A percentile compares a stretch with the other conserved stretches of the same genome.
phyloP scores from a whole-genome alignment of 2,329 filamentous ascomycete species.

The Aaosphaeria pasadenensis region DNA sequence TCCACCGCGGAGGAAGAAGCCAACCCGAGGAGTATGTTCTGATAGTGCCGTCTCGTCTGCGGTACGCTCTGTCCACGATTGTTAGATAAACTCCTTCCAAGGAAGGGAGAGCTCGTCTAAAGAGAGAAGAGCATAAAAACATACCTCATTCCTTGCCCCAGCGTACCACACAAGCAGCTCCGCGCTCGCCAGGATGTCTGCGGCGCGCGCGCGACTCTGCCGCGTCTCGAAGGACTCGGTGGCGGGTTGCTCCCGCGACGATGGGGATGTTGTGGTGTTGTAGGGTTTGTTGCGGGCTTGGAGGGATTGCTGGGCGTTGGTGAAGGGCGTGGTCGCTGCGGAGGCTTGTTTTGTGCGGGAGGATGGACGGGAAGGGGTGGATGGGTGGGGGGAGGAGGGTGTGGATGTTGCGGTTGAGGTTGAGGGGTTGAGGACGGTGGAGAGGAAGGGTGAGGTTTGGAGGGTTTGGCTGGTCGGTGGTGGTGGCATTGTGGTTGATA shows the following conservation, averaged over 20 bases:
- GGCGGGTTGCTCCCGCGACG: neutral
- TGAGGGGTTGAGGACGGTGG: slow-evolving; percentile 8
- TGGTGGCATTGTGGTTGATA: slow-evolving; percentile 2
- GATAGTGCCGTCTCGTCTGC: slow-evolving; percentile 19
- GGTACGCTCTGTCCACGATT: slow-evolving; percentile 19
- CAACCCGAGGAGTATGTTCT: slow-evolving; percentile 28
- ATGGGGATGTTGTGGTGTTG: neutral
- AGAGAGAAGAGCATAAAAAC: slow-evolving; percentile 1
- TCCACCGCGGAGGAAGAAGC: too few relatives aligned
- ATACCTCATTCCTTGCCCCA: slow-evolving; percentile 31
- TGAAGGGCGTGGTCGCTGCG: slow-evolving; percentile 8
- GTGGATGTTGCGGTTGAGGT: neutral
- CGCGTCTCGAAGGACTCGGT: slow-evolving; percentile 24
- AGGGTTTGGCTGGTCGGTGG: neutral
- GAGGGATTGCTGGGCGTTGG: slow-evolving; percentile 20
- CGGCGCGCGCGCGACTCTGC: slow-evolving; percentile 28
- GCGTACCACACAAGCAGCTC: slow-evolving; percentile 38
- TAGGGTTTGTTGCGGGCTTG: slow-evolving; percentile 25
- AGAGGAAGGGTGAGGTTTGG: slow-evolving; percentile 4
- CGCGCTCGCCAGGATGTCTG: slow-evolving; percentile 27
- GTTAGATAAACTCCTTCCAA: neutral
- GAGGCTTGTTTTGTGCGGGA: neutral
- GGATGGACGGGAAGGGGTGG: slow-evolving; percentile 2
- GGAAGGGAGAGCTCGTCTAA: neutral
- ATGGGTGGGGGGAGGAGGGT: neutral